Conservation (phyloP, 192 early-diverging fungal genomes). For the Gryganskiella cystojenkinii region DNA sequence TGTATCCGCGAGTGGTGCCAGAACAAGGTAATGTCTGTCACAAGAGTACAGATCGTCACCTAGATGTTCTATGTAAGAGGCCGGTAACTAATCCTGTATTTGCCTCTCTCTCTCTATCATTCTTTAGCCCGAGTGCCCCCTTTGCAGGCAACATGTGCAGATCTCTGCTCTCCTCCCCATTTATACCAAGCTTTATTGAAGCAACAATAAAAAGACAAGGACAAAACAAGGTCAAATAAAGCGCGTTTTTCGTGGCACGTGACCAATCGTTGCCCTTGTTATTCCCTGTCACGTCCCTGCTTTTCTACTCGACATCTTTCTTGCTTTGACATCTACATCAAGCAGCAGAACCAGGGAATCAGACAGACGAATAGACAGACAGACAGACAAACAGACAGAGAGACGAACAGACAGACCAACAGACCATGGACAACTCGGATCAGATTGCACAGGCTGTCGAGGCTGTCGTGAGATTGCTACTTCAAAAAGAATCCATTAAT, state of each 20-base stretch:
- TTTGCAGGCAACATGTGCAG: constrained; percentile 86
- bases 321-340: no score
- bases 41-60: no score
- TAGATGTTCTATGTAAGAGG: no score
- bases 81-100: no score
- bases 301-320: no score
- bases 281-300: neutral
- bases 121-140: constrained; percentile 86
- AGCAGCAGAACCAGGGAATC: neutral
- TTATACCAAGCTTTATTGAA: constrained; percentile 70
- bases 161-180: constrained; percentile 81
- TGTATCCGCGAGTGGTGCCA: constrained; percentile 95
- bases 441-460: constrained; percentile 32
- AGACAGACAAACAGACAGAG: neutral
- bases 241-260: neutral
- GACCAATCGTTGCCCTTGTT: neutral
- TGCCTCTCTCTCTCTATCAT: constrained; percentile 19
- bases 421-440: constrained; percentile 36
- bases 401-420: neutral
- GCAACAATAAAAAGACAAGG: neutral
- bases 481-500: constrained; percentile 9
- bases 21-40: constrained; percentile 85
- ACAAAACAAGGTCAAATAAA: neutral
- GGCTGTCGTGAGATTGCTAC: constrained; percentile 23
- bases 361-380: neutral